These are phyloP conservation scores for Suhomyces bolitotheri DNA, from an alignment of 1,139 yeast species.

Conservation along the genomic window DNA sequence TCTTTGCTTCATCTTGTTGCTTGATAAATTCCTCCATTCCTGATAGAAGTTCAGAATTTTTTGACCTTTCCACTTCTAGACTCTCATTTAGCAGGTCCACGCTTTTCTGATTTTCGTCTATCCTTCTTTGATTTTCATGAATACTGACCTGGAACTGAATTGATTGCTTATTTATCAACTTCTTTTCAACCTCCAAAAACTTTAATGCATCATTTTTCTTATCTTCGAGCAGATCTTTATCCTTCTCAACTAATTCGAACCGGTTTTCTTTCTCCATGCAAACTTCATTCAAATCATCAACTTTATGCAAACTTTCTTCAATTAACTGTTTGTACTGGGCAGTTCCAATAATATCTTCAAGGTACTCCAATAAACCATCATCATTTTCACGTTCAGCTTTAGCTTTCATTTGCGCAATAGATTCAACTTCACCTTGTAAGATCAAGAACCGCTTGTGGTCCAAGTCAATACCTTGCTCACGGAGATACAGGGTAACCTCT, in stretches of 20 bases:
- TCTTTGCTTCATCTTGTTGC: slow-evolving; percentile 34
- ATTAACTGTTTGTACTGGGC: slow-evolving; percentile 76
- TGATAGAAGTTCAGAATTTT: slow-evolving; percentile 43
- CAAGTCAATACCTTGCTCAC: slow-evolving; percentile 86
- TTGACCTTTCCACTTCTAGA: slow-evolving; percentile 48
- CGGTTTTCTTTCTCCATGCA: slow-evolving; percentile 82
- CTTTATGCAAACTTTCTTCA: slow-evolving; percentile 59
- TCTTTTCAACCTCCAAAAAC: slow-evolving; percentile 66
- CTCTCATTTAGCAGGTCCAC: slow-evolving; percentile 41
- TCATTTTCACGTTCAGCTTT: slow-evolving; percentile 92
- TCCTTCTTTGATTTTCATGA: slow-evolving; percentile 37
- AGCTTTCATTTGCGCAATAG: slow-evolving; percentile 97
- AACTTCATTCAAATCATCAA: slow-evolving; percentile 72
- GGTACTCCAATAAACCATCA: slow-evolving; percentile 89
- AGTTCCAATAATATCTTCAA: slow-evolving; percentile 97
- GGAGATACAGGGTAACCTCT: slow-evolving; percentile 73
- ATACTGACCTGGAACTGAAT: slow-evolving; percentile 58
- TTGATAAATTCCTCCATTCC: slow-evolving; percentile 43
- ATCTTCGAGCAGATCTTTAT: slow-evolving; percentile 66
- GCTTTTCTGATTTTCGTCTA: slow-evolving; percentile 39
- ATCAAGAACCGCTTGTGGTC: slow-evolving; percentile 94
- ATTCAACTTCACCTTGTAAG: slow-evolving; percentile 97
- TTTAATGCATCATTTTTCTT: slow-evolving; percentile 70
- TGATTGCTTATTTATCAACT: slow-evolving; percentile 54
- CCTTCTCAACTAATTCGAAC: slow-evolving; percentile 76